Base-by-base conservation (phyloP, 2,329 filamentous ascomycete species). In the Penicillium sp. region DNA sequence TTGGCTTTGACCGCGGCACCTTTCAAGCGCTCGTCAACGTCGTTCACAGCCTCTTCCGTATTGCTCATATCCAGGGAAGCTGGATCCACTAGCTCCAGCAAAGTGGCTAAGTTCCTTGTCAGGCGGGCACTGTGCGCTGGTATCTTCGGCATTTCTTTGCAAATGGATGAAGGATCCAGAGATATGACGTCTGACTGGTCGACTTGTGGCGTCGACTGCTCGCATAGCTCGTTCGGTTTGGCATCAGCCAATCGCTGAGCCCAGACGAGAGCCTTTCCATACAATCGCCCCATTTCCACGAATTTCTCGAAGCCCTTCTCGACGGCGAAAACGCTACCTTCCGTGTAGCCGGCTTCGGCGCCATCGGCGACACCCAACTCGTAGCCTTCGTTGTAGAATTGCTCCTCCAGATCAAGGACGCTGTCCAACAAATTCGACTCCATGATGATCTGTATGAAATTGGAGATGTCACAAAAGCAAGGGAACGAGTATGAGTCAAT, bases 231-330 rank as follows among this genome's bases (percentile, higher is more conserved):
- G n/a, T 61, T 52, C 11, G 58, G 47, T n/a, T 68, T 60, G 16
- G 58, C 61, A 16, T 68, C 63, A 3, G 80, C 79, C 11, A 92
- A 75, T 53, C 92, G 82, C 58, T 90, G 89, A 13, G 87, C 86
- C 93, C 93, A 98, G n/a, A 98, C 81, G 24, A 90, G 77, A 14
- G 91, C 86, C 68, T 86, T 88, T 45, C 91, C 90, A 66, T 93
- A 88, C 31, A 98, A 76, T 57, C 83, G 82, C 2, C 93, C 93
- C 73, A 91, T 84, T 60, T 91, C 88, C 43, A 90, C 71, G 69
- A 96, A 97, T 76, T 96, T 98, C 67, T 96, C 91, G 67, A 95
- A 98, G 0, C 93, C 93, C 63, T 93, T 95, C 72, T 96, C 90
- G 43, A 98, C 85, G 0, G 93, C 95, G 70, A 98, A 91, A 21